These are phyloP conservation scores for Datisca glomerata DNA, from an alignment of 306 rosid genomes.

Conservation along the genomic window DNA sequence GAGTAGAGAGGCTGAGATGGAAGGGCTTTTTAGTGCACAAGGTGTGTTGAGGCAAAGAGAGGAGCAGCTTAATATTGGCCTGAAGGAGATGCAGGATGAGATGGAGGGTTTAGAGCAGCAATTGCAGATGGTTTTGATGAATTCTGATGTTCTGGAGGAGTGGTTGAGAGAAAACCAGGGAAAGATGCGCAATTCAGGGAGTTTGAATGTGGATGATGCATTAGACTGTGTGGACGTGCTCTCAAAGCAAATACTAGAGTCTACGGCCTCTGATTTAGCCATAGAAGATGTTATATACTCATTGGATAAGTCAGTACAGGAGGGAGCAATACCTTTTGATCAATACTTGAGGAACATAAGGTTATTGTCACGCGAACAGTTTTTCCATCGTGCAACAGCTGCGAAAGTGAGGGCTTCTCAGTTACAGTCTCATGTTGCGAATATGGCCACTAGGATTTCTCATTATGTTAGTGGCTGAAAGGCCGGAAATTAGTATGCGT, in stretches of 20 bases:
- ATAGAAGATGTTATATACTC: conserved; percentile 74
- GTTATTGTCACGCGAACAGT: conserved; percentile 75
- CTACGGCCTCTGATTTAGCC: conserved; percentile 73
- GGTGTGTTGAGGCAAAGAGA: conserved; percentile 52
- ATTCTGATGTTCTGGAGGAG: conserved; percentile 54
- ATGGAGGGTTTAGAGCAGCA: conserved; percentile 86
- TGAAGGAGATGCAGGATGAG: conserved; percentile 74
- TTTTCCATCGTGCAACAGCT: conserved; percentile 57
- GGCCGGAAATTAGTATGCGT: too few relatives aligned
- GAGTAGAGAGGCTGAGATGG: conserved; percentile 63
- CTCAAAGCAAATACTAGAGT: conserved; percentile 78
- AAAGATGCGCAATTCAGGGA: conserved; percentile 26
- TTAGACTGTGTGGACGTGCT: conserved; percentile 56
- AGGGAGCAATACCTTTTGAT: conserved; percentile 58
- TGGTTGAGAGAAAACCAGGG: conserved; percentile 78
- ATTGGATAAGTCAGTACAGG: conserved; percentile 72
- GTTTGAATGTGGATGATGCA: conserved; percentile 36
- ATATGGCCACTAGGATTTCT: conserved; percentile 57
- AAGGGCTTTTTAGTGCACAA: conserved; percentile 52
- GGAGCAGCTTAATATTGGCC: conserved; percentile 37
- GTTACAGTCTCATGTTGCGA: conserved; percentile 84
- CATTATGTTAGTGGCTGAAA: conserved; percentile 33
- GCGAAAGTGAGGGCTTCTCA: conserved; percentile 79
- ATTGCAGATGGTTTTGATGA: conserved; percentile 82
- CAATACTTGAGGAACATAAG: conserved; percentile 82